A percentile compares a stretch with the other conserved stretches of the same genome.
Evolutionary conservation across 306 rosid genomes (phyloP).

Genomic region (Casuarina equisetifolia): DNA sequence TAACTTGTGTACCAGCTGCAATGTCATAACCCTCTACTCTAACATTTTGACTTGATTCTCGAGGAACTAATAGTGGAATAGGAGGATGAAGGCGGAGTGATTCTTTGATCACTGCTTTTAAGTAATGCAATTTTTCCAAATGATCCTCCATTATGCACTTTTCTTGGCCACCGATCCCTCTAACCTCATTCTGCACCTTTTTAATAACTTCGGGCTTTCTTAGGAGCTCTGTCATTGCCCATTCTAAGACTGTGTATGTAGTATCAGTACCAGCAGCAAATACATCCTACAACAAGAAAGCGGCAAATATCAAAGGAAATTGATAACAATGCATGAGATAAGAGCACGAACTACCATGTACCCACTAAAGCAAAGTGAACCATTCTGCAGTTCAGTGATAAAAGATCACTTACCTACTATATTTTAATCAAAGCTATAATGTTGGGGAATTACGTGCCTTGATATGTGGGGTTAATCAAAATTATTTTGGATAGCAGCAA

Average conservation of each 20-base stretch:
- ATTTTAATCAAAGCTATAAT: too few species aligned
- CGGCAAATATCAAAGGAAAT: background rate
- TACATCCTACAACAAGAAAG: background rate
- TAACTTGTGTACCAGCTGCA: constrained; percentile 1
- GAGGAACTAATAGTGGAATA: constrained; percentile 42
- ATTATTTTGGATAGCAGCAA: too few species aligned
- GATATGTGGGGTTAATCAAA: too few species aligned
- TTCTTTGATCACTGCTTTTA: constrained; percentile 53
- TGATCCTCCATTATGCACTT: constrained; percentile 33
- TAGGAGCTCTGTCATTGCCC: constrained; percentile 49
- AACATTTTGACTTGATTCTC: constrained; percentile 25
- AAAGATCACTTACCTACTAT: background rate
- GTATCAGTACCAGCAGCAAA: constrained; percentile 49
- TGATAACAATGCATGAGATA: background rate
- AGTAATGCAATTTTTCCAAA: constrained; percentile 35
- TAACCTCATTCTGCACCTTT: constrained; percentile 34
- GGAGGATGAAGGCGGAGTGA: constrained; percentile 44
- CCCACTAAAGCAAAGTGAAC: background rate
- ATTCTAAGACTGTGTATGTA: constrained; percentile 34
- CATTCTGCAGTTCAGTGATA: background rate
- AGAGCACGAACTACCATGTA: background rate
- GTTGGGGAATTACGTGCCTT: too few species aligned
- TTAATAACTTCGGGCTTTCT: constrained; percentile 43
- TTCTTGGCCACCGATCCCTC: constrained; percentile 21
- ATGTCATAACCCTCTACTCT: constrained; percentile 18